Conservation (phyloP, 345 rosid genomes). For the Schrenkiella parvula region DNA sequence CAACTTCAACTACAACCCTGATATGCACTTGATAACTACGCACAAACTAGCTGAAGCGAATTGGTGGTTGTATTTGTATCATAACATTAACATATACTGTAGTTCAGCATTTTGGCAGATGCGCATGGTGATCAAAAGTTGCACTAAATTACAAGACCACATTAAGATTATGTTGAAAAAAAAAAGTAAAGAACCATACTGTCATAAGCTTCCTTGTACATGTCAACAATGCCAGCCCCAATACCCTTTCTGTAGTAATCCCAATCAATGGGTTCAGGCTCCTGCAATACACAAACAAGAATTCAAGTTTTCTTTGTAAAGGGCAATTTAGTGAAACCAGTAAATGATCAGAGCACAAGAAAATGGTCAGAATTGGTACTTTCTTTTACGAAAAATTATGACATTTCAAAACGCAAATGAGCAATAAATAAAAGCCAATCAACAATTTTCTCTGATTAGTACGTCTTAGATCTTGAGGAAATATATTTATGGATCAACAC, state of each 20-base stretch:
- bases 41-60: background rate
- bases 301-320: background rate
- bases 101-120: background rate
- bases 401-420: slow-evolving; percentile 1
- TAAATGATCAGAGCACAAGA: background rate
- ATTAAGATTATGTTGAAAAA: no score
- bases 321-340: background rate
- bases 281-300: no score
- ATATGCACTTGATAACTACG: background rate
- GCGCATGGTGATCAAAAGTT: background rate
- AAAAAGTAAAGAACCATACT: slow-evolving; percentile 69
- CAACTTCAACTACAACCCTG: background rate
- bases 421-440: background rate
- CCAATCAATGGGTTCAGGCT: no score
- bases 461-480: slow-evolving; percentile 13
- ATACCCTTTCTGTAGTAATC: no score
- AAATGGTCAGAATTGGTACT: background rate
- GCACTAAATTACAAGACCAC: background rate
- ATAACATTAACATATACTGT: background rate
- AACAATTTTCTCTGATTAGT: background rate
- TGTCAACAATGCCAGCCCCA: slow-evolving; percentile 32
- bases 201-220: slow-evolving; percentile 92
- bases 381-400: background rate
- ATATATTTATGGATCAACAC: background rate
- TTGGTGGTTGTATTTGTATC: background rate